Percentiles rank a stretch among this genome's conserved stretches.
Evolutionary conservation across 2,329 filamentous ascomycete species (phyloP).

Genomic region (Lasiodiplodia sp.): DNA sequence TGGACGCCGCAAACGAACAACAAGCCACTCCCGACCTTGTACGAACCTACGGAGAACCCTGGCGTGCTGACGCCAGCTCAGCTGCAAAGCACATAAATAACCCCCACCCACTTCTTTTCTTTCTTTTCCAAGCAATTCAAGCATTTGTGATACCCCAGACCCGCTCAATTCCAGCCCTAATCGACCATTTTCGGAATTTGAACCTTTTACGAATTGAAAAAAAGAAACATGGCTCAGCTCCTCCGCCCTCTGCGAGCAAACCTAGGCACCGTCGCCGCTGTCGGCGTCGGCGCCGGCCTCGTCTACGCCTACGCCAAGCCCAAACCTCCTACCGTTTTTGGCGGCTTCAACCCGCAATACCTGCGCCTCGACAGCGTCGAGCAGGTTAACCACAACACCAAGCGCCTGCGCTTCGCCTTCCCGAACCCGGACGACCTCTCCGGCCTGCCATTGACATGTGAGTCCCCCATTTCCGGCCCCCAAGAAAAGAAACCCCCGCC

Average conservation of each 20-base stretch:
- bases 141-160: neutral
- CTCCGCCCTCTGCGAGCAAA: slow-evolving; percentile 4
- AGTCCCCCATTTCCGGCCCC: slow-evolving; percentile 32
- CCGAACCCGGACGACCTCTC: slow-evolving; percentile 17
- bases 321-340: slow-evolving; percentile 4
- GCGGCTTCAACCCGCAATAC: slow-evolving; percentile 16
- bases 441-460: slow-evolving; percentile 54
- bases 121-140: neutral
- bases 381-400: slow-evolving; percentile 31
- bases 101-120: neutral
- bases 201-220: too few relatives aligned
- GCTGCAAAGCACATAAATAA: neutral
- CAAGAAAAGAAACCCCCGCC: neutral
- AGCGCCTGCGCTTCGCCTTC: slow-evolving; percentile 31
- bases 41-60: neutral
- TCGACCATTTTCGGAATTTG: too few relatives aligned
- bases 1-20: neutral
- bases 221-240: neutral
- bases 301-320: slow-evolving; percentile 9
- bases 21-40: neutral
- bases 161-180: too few relatives aligned
- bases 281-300: slow-evolving; percentile 6
- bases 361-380: slow-evolving; percentile 28
- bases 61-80: neutral
- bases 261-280: slow-evolving; percentile 1